Percentiles rank a stretch among this genome's conserved stretches.
Evolutionary conservation across 495 filamentous ascomycete genomes (phyloP).

Genomic region (Elasticomyces elasticus): DNA sequence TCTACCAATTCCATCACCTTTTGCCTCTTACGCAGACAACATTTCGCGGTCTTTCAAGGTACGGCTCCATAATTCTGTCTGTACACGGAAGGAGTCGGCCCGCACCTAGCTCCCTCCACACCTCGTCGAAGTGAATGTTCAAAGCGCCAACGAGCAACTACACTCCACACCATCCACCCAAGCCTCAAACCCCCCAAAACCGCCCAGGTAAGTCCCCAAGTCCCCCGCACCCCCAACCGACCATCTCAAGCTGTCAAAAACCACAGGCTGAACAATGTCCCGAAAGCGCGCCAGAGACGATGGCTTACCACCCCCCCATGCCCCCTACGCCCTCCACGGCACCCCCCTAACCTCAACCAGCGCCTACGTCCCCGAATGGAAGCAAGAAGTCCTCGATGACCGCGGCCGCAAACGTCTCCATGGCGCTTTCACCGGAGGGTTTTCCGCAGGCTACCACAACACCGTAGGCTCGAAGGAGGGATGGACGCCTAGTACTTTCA

Average conservation of each 20-base stretch:
- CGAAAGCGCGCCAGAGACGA: conserved; percentile 71
- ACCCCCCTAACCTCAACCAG: conserved; percentile 66
- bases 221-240: conserved; percentile 2
- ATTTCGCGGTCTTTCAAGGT: no score
- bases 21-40: no score
- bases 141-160: no score
- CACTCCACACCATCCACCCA: no score
- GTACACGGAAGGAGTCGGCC: no score
- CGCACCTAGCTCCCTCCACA: no score
- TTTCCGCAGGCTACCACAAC: conserved; percentile 97
- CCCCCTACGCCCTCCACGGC: conserved; percentile 74
- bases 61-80: no score
- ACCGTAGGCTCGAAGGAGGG: conserved; percentile 97
- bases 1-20: no score
- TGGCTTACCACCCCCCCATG: conserved; percentile 43
- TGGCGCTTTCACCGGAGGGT: conserved; percentile 94
- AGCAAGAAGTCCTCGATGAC: conserved; percentile 94
- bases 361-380: conserved; percentile 87
- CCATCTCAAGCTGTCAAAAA: conserved; percentile 16
- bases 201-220: conserved; percentile 8
- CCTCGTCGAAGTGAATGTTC: no score
- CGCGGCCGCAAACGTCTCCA: conserved; percentile 83
- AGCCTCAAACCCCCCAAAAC: background rate
- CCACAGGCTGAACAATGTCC: conserved; percentile 29
- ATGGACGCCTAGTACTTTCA: conserved; percentile 85